A percentile compares a stretch with the other conserved stretches of the same genome.
phyloP scores from a whole-genome alignment of 1,284 basidiomycete species.

The Ganoderma lucidum region DNA sequence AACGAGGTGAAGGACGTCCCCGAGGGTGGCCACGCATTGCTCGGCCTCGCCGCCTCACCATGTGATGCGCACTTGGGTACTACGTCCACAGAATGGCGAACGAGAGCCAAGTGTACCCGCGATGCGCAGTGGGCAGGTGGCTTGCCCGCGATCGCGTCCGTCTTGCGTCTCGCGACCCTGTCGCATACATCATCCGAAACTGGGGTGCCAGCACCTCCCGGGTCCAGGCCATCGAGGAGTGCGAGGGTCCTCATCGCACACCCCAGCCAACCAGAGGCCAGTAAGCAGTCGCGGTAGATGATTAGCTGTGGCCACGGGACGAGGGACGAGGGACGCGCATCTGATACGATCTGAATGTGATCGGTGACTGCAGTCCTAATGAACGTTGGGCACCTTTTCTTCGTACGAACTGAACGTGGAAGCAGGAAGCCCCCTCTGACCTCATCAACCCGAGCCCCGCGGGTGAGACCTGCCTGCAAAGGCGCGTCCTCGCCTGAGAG shows the following conservation, averaged over 20 bases:
- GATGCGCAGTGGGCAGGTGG: slow-evolving; percentile 10
- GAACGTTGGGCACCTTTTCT: slow-evolving; percentile 24
- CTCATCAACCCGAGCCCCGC: slow-evolving; percentile 9
- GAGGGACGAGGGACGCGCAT: slow-evolving; percentile 5
- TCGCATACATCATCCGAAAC: slow-evolving; percentile 31
- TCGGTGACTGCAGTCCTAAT: slow-evolving; percentile 35
- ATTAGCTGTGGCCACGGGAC: slow-evolving; percentile 19
- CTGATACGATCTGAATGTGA: slow-evolving; percentile 36
- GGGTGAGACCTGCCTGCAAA: slow-evolving; percentile 12
- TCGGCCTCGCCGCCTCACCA: slow-evolving; percentile 7
- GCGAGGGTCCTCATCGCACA: slow-evolving; percentile 16
- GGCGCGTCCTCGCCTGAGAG: slow-evolving; percentile 5
- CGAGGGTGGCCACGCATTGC: slow-evolving; percentile 3
- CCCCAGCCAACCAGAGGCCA: slow-evolving; percentile 16
- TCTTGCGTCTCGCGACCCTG: slow-evolving; percentile 11
- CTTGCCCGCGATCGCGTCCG: slow-evolving; percentile 13
- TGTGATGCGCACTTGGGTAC: slow-evolving; percentile 8
- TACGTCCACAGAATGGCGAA: slow-evolving; percentile 6
- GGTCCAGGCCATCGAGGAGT: slow-evolving; percentile 23
- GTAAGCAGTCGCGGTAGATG: slow-evolving; percentile 6
- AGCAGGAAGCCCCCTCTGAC: slow-evolving; percentile 4
- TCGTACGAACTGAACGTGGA: background rate
- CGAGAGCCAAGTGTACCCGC: slow-evolving; percentile 19
- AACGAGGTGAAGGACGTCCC: slow-evolving; percentile 14
- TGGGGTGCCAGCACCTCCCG: slow-evolving; percentile 24